These are phyloP conservation scores for Rhizopogon hawkerae DNA, from an alignment of 1,284 basidiomycete genomes.

Conservation along the genomic window DNA sequence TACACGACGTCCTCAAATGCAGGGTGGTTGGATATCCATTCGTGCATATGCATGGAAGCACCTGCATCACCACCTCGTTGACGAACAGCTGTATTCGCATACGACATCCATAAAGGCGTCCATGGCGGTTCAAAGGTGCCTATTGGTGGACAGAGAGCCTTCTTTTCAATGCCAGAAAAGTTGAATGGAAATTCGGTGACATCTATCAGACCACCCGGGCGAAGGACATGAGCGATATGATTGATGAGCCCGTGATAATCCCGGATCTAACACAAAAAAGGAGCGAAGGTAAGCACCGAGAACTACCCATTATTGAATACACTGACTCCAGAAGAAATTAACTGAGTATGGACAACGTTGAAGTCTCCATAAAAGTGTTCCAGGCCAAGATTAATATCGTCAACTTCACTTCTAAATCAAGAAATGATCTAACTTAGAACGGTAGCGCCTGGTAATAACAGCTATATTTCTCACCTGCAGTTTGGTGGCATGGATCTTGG, in stretches of 20 bases:
- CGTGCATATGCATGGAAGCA: slow-evolving; percentile 45
- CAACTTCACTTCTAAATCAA: slow-evolving; percentile 59
- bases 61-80: slow-evolving; percentile 54
- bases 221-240: slow-evolving; percentile 56
- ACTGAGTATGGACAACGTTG: slow-evolving; percentile 62
- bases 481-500: slow-evolving; percentile 57
- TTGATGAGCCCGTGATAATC: slow-evolving; percentile 59
- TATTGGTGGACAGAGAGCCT: slow-evolving; percentile 35
- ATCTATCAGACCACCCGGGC: slow-evolving; percentile 60
- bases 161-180: slow-evolving; percentile 44
- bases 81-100: slow-evolving; percentile 40
- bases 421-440: slow-evolving; percentile 4
- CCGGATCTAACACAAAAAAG: slow-evolving; percentile 41
- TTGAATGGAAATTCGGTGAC: slow-evolving; percentile 63
- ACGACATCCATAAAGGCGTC: slow-evolving; percentile 54
- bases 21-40: slow-evolving; percentile 45
- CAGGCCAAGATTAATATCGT: slow-evolving; percentile 74
- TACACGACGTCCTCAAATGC: slow-evolving; percentile 49
- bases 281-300: slow-evolving; percentile 4
- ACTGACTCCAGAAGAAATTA: slow-evolving; percentile 63
- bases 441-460: slow-evolving; percentile 1
- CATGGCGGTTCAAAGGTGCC: slow-evolving; percentile 40
- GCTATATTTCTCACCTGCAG: slow-evolving; percentile 42
- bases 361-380: slow-evolving; percentile 73
- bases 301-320: slow-evolving; percentile 6